Percentiles rank a stretch among this genome's conserved stretches.
Evolutionary conservation across 805 yeast genomes (phyloP).

Genomic region (Middelhovenomyces tepae): DNA sequence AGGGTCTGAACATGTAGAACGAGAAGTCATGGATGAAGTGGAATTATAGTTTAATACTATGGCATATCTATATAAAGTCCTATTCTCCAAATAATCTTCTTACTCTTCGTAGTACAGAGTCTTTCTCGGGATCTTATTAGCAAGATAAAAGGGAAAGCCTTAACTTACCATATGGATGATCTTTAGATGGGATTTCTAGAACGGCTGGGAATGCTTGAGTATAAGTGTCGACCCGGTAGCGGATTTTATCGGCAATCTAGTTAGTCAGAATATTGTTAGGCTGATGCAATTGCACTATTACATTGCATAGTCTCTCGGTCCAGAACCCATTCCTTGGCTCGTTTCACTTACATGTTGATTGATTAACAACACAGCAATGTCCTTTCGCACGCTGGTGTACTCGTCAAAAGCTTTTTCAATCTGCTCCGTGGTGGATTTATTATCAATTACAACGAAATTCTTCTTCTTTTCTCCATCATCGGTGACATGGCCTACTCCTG

Average conservation of each 20-base stretch:
- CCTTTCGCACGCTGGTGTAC: constrained; percentile 69
- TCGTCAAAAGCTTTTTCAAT: constrained; percentile 65
- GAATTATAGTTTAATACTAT: too few relatives aligned
- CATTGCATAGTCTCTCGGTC: background rate
- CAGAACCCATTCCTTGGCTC: too few relatives aligned
- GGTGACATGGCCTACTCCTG: constrained; percentile 87
- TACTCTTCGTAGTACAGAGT: constrained; percentile 87
- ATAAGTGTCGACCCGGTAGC: constrained; percentile 72
- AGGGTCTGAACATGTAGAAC: constrained; percentile 1
- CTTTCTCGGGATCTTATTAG: constrained; percentile 80
- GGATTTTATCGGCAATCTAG: constrained; percentile 73
- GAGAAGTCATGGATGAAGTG: too few relatives aligned
- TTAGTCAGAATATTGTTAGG: background rate
- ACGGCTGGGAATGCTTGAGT: constrained; percentile 93
- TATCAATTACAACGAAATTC: constrained; percentile 79
- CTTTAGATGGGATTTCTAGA: constrained; percentile 94
- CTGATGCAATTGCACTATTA: background rate
- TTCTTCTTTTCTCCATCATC: constrained; percentile 44
- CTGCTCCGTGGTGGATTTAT: constrained; percentile 68
- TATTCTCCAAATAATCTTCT: constrained; percentile 92
- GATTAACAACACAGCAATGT: constrained; percentile 85
- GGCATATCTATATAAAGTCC: constrained; percentile 6
- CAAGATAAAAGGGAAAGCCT: background rate
- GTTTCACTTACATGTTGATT: constrained; percentile 62
- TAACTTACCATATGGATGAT: constrained; percentile 69